These are phyloP conservation scores for Coniochaeta sp. DNA, from an alignment of 2,329 filamentous ascomycete species.

Conservation along the genomic window DNA sequence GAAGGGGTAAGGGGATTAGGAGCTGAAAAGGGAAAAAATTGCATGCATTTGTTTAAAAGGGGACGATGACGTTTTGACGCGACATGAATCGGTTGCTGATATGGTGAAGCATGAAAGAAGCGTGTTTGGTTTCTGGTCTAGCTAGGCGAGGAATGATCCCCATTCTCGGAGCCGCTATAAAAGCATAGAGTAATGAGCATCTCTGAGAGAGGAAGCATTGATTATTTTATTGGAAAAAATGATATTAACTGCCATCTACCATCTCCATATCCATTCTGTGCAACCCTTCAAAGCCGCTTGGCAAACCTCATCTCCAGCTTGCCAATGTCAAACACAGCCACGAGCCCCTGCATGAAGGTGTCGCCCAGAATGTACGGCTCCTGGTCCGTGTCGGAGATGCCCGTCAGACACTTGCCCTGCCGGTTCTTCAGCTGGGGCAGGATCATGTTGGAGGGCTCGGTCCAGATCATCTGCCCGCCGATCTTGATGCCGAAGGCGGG, in stretches of 20 bases:
- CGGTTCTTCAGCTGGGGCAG: conserved; percentile 17
- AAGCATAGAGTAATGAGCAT: not conserved
- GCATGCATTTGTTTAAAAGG: not conserved
- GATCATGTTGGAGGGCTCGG: conserved; percentile 22
- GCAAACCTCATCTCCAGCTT: conserved; percentile 23
- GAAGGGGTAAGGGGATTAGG: not conserved
- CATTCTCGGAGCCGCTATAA: too few species aligned
- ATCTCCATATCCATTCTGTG: too few species aligned
- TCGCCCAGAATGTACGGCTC: conserved; percentile 15
- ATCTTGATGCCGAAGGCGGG: conserved; percentile 21
- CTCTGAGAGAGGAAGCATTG: not conserved
- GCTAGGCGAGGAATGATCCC: not conserved
- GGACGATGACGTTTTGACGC: not conserved
- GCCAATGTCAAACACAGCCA: conserved; percentile 20
- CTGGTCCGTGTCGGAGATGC: conserved; percentile 9
- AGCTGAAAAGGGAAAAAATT: not conserved
- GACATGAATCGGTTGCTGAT: not conserved
- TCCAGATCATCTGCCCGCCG: conserved; percentile 19
- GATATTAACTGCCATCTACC: too few species aligned
- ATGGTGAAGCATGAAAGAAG: not conserved
- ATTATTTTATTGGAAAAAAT: too few species aligned
- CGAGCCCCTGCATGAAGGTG: conserved; percentile 15
- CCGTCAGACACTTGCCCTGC: conserved; percentile 18
- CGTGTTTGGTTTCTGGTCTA: not conserved
- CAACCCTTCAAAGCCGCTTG: conserved; percentile 8